phyloP scores from a whole-genome alignment of 805 yeast genomes.

The Ogataea nonfermentans region DNA sequence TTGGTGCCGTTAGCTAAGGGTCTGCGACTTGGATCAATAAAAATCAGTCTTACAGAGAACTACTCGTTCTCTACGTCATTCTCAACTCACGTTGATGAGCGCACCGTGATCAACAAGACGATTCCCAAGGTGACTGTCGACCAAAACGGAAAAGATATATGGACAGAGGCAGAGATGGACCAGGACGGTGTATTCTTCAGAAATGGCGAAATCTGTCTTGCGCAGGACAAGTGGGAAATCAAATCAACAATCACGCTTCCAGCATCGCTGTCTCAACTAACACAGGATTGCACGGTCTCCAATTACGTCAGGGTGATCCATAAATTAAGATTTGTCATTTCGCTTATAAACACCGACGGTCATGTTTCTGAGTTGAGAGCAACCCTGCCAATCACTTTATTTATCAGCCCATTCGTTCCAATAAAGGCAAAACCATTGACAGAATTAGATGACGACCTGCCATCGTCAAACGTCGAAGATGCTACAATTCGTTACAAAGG shows the following conservation, averaged over 20 bases:
- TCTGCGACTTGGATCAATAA: conserved; percentile 69
- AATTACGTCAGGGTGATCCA: conserved; percentile 80
- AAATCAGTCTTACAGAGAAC: conserved; percentile 65
- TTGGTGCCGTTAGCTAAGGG: conserved; percentile 84
- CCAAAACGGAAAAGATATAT: conserved; percentile 42
- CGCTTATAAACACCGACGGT: conserved; percentile 83
- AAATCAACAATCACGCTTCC: conserved; percentile 64
- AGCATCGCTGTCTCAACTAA: conserved; percentile 64
- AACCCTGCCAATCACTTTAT: conserved; percentile 66
- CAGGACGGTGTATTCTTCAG: conserved; percentile 39
- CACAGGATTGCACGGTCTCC: conserved; percentile 82
- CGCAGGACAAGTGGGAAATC: conserved; percentile 73
- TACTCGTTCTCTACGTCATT: conserved; percentile 53
- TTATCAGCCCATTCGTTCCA: conserved; percentile 70
- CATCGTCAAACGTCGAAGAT: conserved; percentile 26
- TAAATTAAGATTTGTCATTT: conserved; percentile 77
- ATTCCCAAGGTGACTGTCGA: conserved; percentile 39
- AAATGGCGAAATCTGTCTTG: conserved; percentile 30
- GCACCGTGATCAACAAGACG: conserved; percentile 50
- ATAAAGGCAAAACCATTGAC: conserved; percentile 47
- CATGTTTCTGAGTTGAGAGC: conserved; percentile 92
- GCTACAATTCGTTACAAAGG: conserved; percentile 27
- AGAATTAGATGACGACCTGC: conserved; percentile 27
- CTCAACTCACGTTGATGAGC: conserved; percentile 63
- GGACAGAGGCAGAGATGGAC: conserved; percentile 35